Evolutionary conservation across 805 yeast genomes (phyloP).

Genomic region (Cyberlindnera bimundalis): DNA sequence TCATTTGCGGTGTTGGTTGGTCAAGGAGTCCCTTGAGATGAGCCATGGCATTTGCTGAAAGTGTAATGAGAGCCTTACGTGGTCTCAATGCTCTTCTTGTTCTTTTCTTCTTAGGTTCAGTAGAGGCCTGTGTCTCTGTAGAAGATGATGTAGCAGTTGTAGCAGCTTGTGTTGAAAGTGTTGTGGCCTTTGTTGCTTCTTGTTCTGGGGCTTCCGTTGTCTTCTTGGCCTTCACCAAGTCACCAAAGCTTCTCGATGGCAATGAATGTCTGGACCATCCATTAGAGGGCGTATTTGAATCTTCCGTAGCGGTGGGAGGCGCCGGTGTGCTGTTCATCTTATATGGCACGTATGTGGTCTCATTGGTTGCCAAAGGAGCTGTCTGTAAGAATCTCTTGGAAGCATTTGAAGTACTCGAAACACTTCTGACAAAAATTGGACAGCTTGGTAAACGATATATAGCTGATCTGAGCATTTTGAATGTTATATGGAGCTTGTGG

Average conservation of each 20-base stretch:
- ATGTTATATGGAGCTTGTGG: too few species aligned
- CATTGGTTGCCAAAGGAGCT: slow-evolving; percentile 24
- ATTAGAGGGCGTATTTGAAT: not conserved
- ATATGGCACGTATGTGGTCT: slow-evolving; percentile 20
- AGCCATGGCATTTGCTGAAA: slow-evolving; percentile 68
- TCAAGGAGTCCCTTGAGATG: slow-evolving; percentile 68
- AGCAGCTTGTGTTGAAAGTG: not conserved
- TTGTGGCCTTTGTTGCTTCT: slow-evolving; percentile 1
- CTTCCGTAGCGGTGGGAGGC: not conserved
- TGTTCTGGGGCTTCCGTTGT: too few species aligned
- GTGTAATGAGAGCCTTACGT: slow-evolving; percentile 82
- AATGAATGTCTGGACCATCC: slow-evolving; percentile 29
- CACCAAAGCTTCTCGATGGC: slow-evolving; percentile 28
- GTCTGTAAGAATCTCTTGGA: slow-evolving; percentile 31
- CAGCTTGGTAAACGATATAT: slow-evolving; percentile 4
- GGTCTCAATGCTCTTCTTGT: slow-evolving; percentile 73
- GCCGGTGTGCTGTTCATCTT: slow-evolving; percentile 6
- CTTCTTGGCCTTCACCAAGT: slow-evolving; percentile 22
- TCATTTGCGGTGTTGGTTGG: slow-evolving; percentile 84
- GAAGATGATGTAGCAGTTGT: slow-evolving; percentile 13
- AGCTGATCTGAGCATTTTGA: slow-evolving; percentile 17
- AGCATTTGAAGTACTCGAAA: slow-evolving; percentile 17
- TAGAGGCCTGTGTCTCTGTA: slow-evolving; percentile 13
- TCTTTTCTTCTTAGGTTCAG: slow-evolving; percentile 31
- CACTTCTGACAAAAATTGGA: slow-evolving; percentile 12